Evolutionary conservation across 164 flowering plant genomes (phyloP), one percentile per base, ranked within the genome.

Genomic region (Piper betle): DNA sequence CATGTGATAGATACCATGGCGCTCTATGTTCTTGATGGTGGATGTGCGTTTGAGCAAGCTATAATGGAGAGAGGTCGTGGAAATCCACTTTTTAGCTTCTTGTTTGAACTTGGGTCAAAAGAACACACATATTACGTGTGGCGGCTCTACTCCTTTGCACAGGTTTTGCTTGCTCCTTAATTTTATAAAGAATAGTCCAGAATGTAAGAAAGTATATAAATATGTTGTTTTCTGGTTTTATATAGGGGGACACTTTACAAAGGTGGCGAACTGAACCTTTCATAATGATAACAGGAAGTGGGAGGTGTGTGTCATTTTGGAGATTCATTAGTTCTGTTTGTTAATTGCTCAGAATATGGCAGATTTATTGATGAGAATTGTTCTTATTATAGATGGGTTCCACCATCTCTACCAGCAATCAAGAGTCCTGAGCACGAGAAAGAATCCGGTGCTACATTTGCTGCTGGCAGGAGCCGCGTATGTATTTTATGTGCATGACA

Each of bases 251-350:
- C 76, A 91, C 96, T 37, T 91, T 94, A 67, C 97, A 87, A 70
- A 77, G 99, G 72, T 94, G 99, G 99, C 74, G 99, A 61, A 91
- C 90, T 38, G 99, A 91, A 70, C 99, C 99, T 73, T 94, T 91
- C 68, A 94, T 94, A 62, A 94, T 94, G 99, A 87, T 94, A 66
- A 85, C 97, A 64, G 99, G 99, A 65, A 91, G 99, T 80, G 97
- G 99, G 72, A 88, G 99, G 99, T 94, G 83, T 71, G 55, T 18
- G n/a, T 2, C 3, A 9, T 52, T 25, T 8, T 9, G 39, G 52
- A 48, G 57, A 3, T 48, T 13, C 39, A 7, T n/a, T 5, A 2
- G n/a, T 39, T 39, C 6, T 18, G 20, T 39, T 53, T 16, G 15
- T 52, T 50, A n/a, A 52, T n/a, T n/a, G n/a, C n/a, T n/a, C n/a